Conservation (phyloP, 768 basidiomycete genomes). For the Macrolepiota fuliginosa region DNA sequence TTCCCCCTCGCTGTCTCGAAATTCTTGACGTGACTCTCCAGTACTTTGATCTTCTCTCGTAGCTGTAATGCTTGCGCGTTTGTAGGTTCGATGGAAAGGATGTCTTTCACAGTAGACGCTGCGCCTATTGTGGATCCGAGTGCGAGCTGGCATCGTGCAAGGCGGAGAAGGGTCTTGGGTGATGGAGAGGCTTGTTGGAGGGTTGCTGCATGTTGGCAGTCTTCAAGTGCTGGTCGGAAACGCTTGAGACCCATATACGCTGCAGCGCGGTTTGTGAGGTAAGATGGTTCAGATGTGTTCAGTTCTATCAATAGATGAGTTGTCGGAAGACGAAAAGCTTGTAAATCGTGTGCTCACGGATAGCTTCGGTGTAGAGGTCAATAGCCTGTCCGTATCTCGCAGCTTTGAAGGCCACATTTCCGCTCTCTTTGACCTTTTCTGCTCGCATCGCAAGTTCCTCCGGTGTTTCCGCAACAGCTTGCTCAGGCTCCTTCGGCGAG, state of each 20-base stretch:
- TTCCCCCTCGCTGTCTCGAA: conserved; percentile 52
- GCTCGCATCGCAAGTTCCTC: conserved; percentile 46
- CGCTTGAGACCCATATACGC: conserved; percentile 80
- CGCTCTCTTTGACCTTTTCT: conserved; percentile 68
- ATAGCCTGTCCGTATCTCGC: conserved; percentile 66
- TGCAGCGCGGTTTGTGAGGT: conserved; percentile 84
- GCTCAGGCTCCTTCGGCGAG: neutral
- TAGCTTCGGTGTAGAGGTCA: conserved; percentile 72
- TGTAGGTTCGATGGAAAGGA: conserved; percentile 57
- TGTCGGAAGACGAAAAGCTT: neutral
- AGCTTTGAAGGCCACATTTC: conserved; percentile 73
- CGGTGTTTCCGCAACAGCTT: neutral
- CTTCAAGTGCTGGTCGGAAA: conserved; percentile 70
- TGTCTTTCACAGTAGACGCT: conserved; percentile 59
- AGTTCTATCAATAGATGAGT: conserved; percentile 37
- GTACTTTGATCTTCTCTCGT: conserved; percentile 53
- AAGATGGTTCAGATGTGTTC: conserved; percentile 66
- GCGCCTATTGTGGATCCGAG: conserved; percentile 70
- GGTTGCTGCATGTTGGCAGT: conserved; percentile 73
- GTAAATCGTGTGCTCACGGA: conserved; percentile 40
- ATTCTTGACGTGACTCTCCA: conserved; percentile 66
- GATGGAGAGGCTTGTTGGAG: conserved; percentile 50
- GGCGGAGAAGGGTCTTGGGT: conserved; percentile 80
- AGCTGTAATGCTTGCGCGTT: conserved; percentile 63
- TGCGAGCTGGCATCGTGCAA: conserved; percentile 82